A percentile compares a stretch with the other conserved stretches of the same genome.
These are phyloP conservation scores for Phalaenopsis equestris DNA, from an alignment of 106 monocot species.

Conservation along the genomic window DNA sequence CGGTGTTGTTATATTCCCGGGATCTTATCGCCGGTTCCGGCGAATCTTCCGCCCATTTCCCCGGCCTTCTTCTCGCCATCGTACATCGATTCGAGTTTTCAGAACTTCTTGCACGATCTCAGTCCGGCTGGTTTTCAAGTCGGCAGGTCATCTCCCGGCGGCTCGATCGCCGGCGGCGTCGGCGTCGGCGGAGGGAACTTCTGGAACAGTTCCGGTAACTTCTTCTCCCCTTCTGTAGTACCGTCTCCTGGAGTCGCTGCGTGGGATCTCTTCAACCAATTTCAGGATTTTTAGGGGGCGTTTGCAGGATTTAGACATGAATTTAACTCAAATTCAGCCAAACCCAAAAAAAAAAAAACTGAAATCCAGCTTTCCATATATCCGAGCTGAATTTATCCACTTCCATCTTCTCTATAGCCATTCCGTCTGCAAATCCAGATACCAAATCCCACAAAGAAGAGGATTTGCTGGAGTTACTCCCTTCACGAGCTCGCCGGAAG, in stretches of 20 bases:
- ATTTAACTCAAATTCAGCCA: too few species aligned
- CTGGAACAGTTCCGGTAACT: slow-evolving; percentile 14
- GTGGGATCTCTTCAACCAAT: slow-evolving; percentile 31
- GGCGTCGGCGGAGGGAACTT: slow-evolving; percentile 6
- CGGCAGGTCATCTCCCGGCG: not conserved
- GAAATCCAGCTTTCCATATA: too few species aligned
- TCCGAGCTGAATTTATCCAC: too few species aligned
- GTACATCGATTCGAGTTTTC: slow-evolving; percentile 22
- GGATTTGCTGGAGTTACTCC: too few species aligned
- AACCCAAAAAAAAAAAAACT: too few species aligned
- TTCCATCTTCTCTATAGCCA: too few species aligned
- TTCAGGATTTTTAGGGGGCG: slow-evolving; percentile 16
- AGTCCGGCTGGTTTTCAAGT: slow-evolving; percentile 18
- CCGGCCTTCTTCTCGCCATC: slow-evolving; percentile 43
- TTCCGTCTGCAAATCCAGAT: too few species aligned
- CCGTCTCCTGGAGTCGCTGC: slow-evolving; percentile 28
- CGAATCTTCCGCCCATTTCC: slow-evolving; percentile 30
- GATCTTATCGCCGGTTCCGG: slow-evolving; percentile 50
- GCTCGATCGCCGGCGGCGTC: slow-evolving; percentile 1
- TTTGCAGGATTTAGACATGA: too few species aligned
- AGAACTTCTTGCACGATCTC: slow-evolving; percentile 33
- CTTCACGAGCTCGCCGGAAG: too few species aligned
- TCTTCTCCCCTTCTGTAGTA: slow-evolving; percentile 23
- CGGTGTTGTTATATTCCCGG: slow-evolving; percentile 14
- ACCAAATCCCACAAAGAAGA: too few species aligned